A percentile compares a stretch with the other conserved stretches of the same genome.
Conservation (phyloP, 148 eudicot genomes). For the Selenicereus undatus region DNA sequence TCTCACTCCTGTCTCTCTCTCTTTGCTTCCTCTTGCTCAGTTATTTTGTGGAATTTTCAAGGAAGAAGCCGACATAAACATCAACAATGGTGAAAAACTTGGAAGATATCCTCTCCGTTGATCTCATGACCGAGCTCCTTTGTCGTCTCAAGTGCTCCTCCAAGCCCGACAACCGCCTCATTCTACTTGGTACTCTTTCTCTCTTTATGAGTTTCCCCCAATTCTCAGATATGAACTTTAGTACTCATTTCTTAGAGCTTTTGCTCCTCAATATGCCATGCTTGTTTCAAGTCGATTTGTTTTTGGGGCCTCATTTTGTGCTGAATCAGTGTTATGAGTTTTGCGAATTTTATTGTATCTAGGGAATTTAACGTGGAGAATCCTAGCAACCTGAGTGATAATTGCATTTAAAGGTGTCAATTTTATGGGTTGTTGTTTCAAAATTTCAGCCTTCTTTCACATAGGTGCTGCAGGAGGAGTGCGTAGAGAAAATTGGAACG, state of each 20-base stretch:
- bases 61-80: background rate
- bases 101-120: conserved; percentile 71
- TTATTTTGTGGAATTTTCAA: background rate
- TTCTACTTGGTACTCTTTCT: conserved; percentile 57
- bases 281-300: background rate
- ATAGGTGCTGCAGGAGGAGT: no score
- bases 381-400: background rate
- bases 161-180: conserved; percentile 93
- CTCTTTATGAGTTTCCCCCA: background rate
- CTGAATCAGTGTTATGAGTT: background rate
- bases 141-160: conserved; percentile 85
- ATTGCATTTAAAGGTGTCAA: background rate
- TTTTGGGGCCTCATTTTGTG: background rate
- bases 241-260: background rate
- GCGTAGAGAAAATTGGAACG: no score
- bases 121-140: conserved; percentile 83
- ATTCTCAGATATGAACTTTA: conserved; percentile 15
- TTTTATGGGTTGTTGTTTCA: background rate
- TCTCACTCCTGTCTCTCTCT: background rate
- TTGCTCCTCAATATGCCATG: background rate
- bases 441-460: background rate
- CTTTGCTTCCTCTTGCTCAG: background rate
- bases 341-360: no score
- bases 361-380: background rate
- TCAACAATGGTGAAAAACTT: conserved; percentile 46